Evolutionary conservation across 495 filamentous ascomycete species (phyloP).

Genomic region (Neurospora sp.): DNA sequence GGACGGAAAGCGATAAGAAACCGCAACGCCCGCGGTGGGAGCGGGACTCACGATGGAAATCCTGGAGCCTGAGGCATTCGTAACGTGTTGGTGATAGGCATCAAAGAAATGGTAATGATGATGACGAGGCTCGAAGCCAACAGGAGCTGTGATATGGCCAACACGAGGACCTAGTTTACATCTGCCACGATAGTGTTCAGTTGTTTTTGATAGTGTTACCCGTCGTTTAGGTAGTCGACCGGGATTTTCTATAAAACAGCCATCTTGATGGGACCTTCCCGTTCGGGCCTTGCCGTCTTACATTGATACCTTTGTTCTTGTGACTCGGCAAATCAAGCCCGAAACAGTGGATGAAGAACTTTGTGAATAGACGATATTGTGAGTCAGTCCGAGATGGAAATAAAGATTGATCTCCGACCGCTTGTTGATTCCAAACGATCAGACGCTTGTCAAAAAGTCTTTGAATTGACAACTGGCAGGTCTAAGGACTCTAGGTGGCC

Average conservation of each 20-base stretch:
- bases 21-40: background rate
- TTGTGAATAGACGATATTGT: background rate
- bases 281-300: background rate
- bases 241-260: background rate
- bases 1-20: background rate
- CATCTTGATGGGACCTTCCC: background rate
- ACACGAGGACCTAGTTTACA: background rate
- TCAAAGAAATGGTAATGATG: background rate
- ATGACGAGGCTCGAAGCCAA: background rate
- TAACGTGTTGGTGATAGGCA: background rate
- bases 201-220: background rate
- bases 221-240: background rate
- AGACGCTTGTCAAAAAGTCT: background rate
- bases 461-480: background rate
- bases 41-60: background rate
- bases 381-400: background rate
- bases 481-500: background rate
- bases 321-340: background rate
- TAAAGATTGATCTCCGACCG: background rate
- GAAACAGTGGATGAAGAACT: background rate
- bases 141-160: background rate
- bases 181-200: background rate
- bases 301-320: background rate
- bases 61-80: background rate
- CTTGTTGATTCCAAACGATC: background rate